Conservation (phyloP, 192 early-diverging fungal species). For the Oehlia diaphana region DNA sequence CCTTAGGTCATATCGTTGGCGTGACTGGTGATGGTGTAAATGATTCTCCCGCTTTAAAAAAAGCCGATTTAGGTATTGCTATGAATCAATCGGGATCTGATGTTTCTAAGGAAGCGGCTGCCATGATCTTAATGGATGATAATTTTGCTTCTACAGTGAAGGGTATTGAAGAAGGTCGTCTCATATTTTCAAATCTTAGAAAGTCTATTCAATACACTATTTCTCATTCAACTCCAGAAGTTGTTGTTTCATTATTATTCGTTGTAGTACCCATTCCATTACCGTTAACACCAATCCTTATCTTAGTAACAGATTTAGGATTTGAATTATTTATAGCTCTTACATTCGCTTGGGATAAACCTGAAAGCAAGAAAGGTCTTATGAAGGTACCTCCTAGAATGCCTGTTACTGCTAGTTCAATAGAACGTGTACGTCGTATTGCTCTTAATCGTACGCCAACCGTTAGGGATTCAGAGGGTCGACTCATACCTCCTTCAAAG, state of each 20-base stretch:
- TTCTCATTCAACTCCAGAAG: constrained; percentile 88
- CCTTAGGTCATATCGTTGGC: constrained; percentile 91
- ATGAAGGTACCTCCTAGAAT: constrained; percentile 91
- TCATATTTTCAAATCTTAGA: constrained; percentile 95
- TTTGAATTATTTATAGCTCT: constrained; percentile 89
- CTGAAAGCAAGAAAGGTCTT: constrained; percentile 71
- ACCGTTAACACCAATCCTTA: constrained; percentile 78
- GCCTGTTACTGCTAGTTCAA: constrained; percentile 78
- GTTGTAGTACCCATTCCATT: constrained; percentile 84
- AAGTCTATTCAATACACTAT: constrained; percentile 94
- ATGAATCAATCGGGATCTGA: constrained; percentile 96
- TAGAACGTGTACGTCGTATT: constrained; percentile 64
- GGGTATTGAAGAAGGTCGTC: constrained; percentile 92
- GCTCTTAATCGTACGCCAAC: constrained; percentile 49
- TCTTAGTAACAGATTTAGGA: constrained; percentile 92
- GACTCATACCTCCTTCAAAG: constrained; percentile 39
- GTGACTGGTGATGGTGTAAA: constrained; percentile 98
- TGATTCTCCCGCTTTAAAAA: constrained; percentile 95
- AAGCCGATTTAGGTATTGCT: constrained; percentile 95
- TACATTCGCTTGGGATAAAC: constrained; percentile 88
- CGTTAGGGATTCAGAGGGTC: constrained; percentile 50
- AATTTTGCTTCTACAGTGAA: constrained; percentile 94
- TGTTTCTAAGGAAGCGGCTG: constrained; percentile 93
- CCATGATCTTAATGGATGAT: constrained; percentile 97
- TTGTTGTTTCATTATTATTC: constrained; percentile 83